Base-by-base conservation (phyloP, 2,329 filamentous ascomycete species). In the Epicoccum sorghinum region DNA sequence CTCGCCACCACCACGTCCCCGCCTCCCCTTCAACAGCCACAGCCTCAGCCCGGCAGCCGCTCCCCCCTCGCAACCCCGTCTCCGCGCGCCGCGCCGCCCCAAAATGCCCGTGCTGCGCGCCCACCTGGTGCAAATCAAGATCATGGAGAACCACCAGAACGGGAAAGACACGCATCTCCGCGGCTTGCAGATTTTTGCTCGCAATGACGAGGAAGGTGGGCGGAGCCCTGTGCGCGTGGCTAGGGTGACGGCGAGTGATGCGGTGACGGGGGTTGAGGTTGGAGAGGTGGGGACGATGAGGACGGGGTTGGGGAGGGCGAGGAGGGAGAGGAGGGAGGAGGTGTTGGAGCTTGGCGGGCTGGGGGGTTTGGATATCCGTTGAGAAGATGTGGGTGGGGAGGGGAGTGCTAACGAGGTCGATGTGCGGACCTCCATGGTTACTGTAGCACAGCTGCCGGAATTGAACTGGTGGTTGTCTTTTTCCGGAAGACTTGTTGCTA, bases 111-210 rank as follows among this genome's bases (percentile, higher is more conserved):
- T 93, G 1, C 83, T 98, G 14, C 86, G 93, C 56, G 92, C 90
- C 13, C 96, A 93, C 78, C 86, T 98, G 27, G 82, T 99, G 25
- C 93, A 98, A 74, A 87, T 98, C 68, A 87, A 90, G 62, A 88
- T 99, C 43, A 84, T 93, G 46, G 95, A 98, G 78, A 99, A 99
- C 70, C 95, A 99, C 74, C 95, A 99, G 77, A 99, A 99, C 73
- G 95, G 95, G 60, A 99, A 99, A 74, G 95, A 99, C 73, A 99
- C 95, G n/a, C 95, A 99, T 79, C 83, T 99, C 23, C 84, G 95
- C 13, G 93, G 92, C 2, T 84, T 99, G 74, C 96, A 96, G 78
- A 89, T 98, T 8, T 99, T 87, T 68, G 82, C 85, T 3, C 64
- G 71, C 46, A 80, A 82, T 40, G 65, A 66, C 6, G 70, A 72